phyloP scores from a whole-genome alignment of 257 asterid species.

The Solanum sejunctum region DNA sequence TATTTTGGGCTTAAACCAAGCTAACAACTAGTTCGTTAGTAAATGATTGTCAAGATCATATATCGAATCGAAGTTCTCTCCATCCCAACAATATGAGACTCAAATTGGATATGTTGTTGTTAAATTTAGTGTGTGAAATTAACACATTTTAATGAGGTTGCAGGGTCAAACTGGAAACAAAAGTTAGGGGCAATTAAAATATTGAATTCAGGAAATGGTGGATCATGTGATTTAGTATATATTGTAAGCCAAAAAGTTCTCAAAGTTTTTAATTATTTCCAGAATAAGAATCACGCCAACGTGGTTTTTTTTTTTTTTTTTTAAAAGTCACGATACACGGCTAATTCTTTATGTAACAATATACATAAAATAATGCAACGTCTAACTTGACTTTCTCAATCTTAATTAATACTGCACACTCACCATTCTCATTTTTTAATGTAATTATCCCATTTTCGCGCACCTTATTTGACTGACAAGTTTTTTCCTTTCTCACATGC shows the following conservation, averaged over 20 bases:
- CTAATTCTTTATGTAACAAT: not conserved
- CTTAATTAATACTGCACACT: not conserved
- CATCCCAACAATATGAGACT: not conserved
- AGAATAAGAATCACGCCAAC: not conserved
- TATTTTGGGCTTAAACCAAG: not conserved
- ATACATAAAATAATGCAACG: not conserved
- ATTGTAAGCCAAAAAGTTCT: not conserved
- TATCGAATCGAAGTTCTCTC: not conserved
- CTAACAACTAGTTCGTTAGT: not conserved
- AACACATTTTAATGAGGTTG: not conserved
- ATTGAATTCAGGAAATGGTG: not conserved
- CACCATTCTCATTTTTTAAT: not conserved
- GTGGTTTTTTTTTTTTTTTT: not conserved
- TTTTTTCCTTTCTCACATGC: not conserved
- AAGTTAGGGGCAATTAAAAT: not conserved
- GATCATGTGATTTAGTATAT: not conserved
- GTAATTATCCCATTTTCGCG: not conserved
- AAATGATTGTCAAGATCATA: not conserved
- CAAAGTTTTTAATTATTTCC: not conserved
- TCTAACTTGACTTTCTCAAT: not conserved
- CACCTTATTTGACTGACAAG: not conserved
- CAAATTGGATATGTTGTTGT: not conserved
- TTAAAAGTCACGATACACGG: not conserved
- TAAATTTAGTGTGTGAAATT: not conserved
- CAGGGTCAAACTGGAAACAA: not conserved